These are phyloP conservation scores for Claviceps pusilla DNA, from an alignment of 2,329 filamentous ascomycete genomes.

Conservation along the genomic window DNA sequence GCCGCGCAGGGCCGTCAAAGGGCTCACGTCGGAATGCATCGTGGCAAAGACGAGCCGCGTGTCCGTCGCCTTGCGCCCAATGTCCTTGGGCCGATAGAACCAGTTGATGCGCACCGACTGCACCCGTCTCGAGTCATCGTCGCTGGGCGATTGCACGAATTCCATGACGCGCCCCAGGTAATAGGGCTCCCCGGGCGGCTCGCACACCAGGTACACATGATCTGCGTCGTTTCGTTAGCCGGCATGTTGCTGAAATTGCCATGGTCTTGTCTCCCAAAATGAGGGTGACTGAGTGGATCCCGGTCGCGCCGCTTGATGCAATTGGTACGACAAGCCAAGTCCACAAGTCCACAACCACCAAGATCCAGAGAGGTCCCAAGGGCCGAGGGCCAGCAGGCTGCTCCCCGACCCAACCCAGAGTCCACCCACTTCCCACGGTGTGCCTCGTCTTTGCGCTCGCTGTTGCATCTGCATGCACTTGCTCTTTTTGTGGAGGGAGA, in stretches of 20 bases:
- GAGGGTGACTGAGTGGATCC: conserved; percentile 3
- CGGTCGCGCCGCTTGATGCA: conserved; percentile 5
- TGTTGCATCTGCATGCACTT: conserved; percentile 1
- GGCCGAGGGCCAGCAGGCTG: no score
- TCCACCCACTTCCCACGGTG: not conserved
- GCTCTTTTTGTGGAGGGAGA: not conserved
- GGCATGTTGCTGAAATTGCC: conserved; percentile 5
- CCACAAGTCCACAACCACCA: not conserved
- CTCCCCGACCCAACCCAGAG: no score
- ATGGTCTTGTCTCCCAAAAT: conserved; percentile 2
- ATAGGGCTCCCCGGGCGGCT: conserved; percentile 94
- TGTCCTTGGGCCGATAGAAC: conserved; percentile 95
- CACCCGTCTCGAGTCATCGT: conserved; percentile 50
- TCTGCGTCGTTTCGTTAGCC: conserved; percentile 25
- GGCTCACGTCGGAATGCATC: conserved; percentile 96
- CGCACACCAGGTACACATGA: conserved; percentile 90
- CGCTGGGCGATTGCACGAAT: conserved; percentile 68
- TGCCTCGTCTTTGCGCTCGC: not conserved
- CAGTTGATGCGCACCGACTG: conserved; percentile 90
- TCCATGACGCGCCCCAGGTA: conserved; percentile 98
- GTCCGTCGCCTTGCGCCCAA: conserved; percentile 81
- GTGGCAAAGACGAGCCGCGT: conserved; percentile 85
- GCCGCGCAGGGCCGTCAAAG: conserved; percentile 78
- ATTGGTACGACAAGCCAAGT: conserved; percentile 1
- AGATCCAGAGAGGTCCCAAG: not conserved